Evolutionary conservation across 176 grass and related monocot genomes (phyloP).

Genomic region (Bothriochloa decipiens): DNA sequence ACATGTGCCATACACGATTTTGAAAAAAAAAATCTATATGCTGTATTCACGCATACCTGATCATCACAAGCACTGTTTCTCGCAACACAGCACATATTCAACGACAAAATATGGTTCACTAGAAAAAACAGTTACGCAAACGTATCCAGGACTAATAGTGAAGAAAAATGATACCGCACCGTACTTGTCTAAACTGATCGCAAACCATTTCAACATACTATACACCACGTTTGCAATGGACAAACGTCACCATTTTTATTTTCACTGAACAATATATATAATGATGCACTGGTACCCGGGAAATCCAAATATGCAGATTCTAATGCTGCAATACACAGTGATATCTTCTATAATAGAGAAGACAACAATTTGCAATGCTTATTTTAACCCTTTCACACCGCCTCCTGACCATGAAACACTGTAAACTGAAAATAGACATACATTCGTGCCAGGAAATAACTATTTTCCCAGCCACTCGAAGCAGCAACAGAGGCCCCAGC

Average conservation of each 20-base stretch:
- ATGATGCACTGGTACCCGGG: background rate
- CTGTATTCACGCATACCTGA: background rate
- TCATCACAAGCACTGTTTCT: background rate
- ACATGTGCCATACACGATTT: too few species aligned
- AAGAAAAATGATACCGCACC: background rate
- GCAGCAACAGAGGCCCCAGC: slow-evolving; percentile 89
- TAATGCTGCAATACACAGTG: background rate
- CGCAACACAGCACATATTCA: background rate
- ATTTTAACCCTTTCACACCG: background rate
- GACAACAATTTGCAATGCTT: background rate
- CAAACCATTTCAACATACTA: background rate
- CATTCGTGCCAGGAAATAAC: background rate
- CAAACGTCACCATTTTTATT: background rate
- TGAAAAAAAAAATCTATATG: too few species aligned
- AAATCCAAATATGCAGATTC: slow-evolving; percentile 12
- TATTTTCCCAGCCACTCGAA: slow-evolving; percentile 76
- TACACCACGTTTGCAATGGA: background rate
- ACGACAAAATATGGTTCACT: background rate
- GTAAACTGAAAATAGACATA: background rate
- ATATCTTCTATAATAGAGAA: slow-evolving; percentile 13
- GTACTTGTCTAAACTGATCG: background rate
- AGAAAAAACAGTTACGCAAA: background rate
- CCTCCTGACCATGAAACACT: background rate
- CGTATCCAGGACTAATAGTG: background rate
- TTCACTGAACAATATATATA: background rate